Conservation (phyloP, 116 monocot genomes). For the Thalassia testudinum region DNA sequence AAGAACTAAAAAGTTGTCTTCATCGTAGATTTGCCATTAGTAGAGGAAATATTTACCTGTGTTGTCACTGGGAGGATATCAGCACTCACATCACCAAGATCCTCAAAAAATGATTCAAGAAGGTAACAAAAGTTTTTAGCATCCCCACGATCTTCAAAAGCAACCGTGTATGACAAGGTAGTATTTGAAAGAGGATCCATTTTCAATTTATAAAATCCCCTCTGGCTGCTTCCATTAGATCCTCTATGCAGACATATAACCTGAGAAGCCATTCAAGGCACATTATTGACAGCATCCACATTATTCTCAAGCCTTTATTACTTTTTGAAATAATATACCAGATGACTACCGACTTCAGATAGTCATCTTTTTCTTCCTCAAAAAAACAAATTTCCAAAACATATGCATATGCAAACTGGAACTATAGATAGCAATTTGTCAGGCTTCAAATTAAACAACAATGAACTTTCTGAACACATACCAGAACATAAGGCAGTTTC, state of each 20-base stretch:
- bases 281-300: neutral
- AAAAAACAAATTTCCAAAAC: neutral
- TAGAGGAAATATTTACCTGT: slow-evolving; percentile 17
- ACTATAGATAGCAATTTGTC: too few species aligned
- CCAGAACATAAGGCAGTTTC: neutral
- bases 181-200: slow-evolving; percentile 17
- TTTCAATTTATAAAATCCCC: slow-evolving; percentile 54
- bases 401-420: neutral
- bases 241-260: slow-evolving; percentile 45
- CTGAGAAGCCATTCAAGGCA: slow-evolving; percentile 13
- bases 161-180: slow-evolving; percentile 28
- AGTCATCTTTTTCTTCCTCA: too few species aligned
- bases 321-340: too few species aligned
- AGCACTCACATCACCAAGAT: slow-evolving; percentile 43
- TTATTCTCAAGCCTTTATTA: too few species aligned
- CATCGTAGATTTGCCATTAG: too few species aligned
- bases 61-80: slow-evolving; percentile 59
- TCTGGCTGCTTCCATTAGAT: slow-evolving; percentile 7
- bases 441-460: neutral
- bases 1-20: too few species aligned
- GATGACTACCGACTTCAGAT: too few species aligned
- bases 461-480: neutral
- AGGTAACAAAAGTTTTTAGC: slow-evolving; percentile 68
- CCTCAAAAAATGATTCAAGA: slow-evolving; percentile 57
- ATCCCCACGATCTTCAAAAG: slow-evolving; percentile 61